A percentile compares a stretch with the other conserved stretches of the same genome.
These are phyloP conservation scores for Fraxinus cuspidata DNA, from an alignment of 257 asterid genomes.

Conservation along the genomic window DNA sequence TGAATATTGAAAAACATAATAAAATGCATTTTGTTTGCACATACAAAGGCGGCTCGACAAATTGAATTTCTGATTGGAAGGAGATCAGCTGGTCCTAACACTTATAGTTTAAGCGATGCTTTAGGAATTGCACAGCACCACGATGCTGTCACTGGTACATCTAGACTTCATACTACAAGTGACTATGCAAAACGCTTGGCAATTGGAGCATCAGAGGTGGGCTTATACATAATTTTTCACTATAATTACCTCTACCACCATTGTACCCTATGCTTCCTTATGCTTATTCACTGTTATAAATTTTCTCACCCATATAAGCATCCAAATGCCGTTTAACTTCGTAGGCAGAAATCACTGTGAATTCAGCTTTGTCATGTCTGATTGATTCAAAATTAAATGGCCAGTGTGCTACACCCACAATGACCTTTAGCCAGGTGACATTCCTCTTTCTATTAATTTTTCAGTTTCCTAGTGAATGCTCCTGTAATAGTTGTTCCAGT, in stretches of 20 bases:
- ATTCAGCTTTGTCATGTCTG: constrained; percentile 72
- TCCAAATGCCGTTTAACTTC: constrained; percentile 11
- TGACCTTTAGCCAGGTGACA: constrained; percentile 60
- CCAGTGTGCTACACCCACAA: constrained; percentile 45
- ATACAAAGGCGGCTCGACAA: constrained; percentile 76
- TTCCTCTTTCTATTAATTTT: constrained; percentile 11
- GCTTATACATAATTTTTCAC: background rate
- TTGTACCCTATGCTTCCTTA: background rate
- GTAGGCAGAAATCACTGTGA: constrained; percentile 63
- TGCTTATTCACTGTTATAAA: background rate
- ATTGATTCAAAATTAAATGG: constrained; percentile 41
- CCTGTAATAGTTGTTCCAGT: background rate
- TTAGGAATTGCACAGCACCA: constrained; percentile 85
- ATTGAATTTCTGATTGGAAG: constrained; percentile 68
- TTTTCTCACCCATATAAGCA: background rate
- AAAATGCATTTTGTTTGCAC: constrained; percentile 3
- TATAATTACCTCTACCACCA: background rate
- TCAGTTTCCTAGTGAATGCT: background rate
- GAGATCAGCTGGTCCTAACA: constrained; percentile 47
- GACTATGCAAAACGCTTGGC: constrained; percentile 89
- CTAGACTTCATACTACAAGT: constrained; percentile 77
- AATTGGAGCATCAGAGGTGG: constrained; percentile 76
- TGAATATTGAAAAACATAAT: constrained; percentile 7
- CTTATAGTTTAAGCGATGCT: constrained; percentile 67
- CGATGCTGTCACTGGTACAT: constrained; percentile 82